Evolutionary conservation across 345 rosid genomes (phyloP).

Genomic region (Turritis glabra): DNA sequence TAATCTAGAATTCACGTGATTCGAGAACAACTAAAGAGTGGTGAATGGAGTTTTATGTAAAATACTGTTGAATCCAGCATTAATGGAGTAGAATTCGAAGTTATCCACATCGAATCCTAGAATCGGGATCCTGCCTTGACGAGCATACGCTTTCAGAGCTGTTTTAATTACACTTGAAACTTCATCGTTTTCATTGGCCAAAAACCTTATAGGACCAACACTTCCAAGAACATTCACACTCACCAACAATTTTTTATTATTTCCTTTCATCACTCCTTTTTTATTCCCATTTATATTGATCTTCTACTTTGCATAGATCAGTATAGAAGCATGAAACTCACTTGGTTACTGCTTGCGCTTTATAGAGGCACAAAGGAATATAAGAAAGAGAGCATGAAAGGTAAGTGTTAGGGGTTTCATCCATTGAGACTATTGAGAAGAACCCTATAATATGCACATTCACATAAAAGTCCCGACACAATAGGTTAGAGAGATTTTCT

Average conservation of each 20-base stretch:
- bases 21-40: background rate
- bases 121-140: constrained; percentile 78
- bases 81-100: constrained; percentile 53
- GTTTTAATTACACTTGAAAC: constrained; percentile 62
- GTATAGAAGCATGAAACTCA: background rate
- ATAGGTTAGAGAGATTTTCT: background rate
- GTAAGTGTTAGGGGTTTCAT: constrained; percentile 19
- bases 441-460: constrained; percentile 14
- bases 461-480: constrained; percentile 10
- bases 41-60: no score
- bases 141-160: constrained; percentile 67
- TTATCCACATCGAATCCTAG: constrained; percentile 56
- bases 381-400: constrained; percentile 3
- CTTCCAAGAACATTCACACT: constrained; percentile 73
- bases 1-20: background rate
- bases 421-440: constrained; percentile 18
- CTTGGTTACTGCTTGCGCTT: background rate
- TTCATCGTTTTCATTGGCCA: constrained; percentile 57
- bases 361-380: constrained; percentile 17
- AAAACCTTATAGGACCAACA: constrained; percentile 72
- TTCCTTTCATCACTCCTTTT: constrained; percentile 28
- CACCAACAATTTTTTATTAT: constrained; percentile 55
- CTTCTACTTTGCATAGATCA: constrained; percentile 3
- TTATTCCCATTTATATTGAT: background rate
- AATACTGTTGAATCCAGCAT: constrained; percentile 46